Evolutionary conservation across 768 basidiomycete genomes (phyloP).

Genomic region (Trichaptum fuscoviolaceum): DNA sequence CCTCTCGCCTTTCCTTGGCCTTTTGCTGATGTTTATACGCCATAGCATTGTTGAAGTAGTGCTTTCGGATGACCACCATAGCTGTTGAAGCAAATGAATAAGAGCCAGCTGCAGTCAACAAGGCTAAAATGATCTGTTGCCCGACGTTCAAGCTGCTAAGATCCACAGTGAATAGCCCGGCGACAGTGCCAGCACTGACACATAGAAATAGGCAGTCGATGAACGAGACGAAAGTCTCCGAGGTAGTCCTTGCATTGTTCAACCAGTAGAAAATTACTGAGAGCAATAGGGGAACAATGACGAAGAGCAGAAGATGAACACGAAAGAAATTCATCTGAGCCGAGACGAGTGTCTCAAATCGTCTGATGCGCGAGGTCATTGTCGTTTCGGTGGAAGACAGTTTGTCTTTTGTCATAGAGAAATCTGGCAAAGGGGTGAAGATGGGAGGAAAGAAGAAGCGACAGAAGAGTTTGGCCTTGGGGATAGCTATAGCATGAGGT

Average conservation of each 20-base stretch:
- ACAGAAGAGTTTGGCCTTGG: no score
- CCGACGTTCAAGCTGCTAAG: constrained; percentile 14
- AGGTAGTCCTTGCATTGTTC: not conserved
- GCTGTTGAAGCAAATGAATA: not conserved
- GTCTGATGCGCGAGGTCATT: not conserved
- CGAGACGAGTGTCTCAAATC: not conserved
- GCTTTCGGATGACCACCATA: not conserved
- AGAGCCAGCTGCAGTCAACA: not conserved
- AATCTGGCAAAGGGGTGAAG: no score
- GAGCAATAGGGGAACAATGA: not conserved
- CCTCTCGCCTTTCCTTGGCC: no score
- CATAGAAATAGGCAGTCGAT: constrained; percentile 35
- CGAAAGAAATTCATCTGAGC: constrained; percentile 43
- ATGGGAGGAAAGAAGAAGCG: no score
- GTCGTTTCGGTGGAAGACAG: not conserved
- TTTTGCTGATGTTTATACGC: not conserved
- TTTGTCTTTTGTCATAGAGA: no score
- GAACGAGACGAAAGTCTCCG: constrained; percentile 14
- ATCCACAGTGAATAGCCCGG: constrained; percentile 25
- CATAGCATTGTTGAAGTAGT: constrained; percentile 1
- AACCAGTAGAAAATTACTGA: constrained; percentile 1
- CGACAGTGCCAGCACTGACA: constrained; percentile 31
- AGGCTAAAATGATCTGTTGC: constrained; percentile 1
- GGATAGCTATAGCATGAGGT: no score
- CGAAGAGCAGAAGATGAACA: constrained; percentile 38